Evolutionary conservation across 1,284 basidiomycete species (phyloP).

Genomic region (Golubevia pallescens): DNA sequence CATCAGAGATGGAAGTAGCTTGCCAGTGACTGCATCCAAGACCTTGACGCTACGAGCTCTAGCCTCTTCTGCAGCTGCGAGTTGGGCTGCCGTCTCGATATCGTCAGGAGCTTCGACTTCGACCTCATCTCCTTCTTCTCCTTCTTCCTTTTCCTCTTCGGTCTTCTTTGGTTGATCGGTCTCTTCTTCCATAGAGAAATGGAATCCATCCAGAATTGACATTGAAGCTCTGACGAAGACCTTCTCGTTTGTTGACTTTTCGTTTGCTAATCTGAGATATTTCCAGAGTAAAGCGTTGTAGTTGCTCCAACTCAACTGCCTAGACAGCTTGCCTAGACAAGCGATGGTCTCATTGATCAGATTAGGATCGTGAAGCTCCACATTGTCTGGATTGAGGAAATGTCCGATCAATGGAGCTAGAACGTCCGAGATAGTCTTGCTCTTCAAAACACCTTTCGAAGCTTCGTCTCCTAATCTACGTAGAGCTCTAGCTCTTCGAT

Average conservation of each 20-base stretch:
- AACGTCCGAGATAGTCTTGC: slow-evolving; percentile 78
- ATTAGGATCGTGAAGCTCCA: slow-evolving; percentile 80
- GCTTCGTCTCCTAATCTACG: slow-evolving; percentile 82
- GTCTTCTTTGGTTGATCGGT: not conserved
- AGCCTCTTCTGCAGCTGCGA: slow-evolving; percentile 8
- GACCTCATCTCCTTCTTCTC: slow-evolving; percentile 5
- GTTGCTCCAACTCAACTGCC: slow-evolving; percentile 73
- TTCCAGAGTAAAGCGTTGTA: slow-evolving; percentile 83
- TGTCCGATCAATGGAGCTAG: slow-evolving; percentile 86
- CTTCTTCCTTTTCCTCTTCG: slow-evolving; percentile 8
- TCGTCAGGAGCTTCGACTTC: slow-evolving; percentile 10
- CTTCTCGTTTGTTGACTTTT: slow-evolving; percentile 77
- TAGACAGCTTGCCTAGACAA: slow-evolving; percentile 65
- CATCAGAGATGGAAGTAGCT: slow-evolving; percentile 50
- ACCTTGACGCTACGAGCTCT: slow-evolving; percentile 24
- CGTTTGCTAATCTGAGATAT: slow-evolving; percentile 78
- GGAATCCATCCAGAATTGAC: slow-evolving; percentile 86
- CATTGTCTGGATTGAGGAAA: slow-evolving; percentile 70
- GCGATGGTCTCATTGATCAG: slow-evolving; percentile 87
- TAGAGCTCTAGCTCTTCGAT: slow-evolving; percentile 86
- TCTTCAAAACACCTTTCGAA: slow-evolving; percentile 75
- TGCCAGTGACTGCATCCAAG: slow-evolving; percentile 35
- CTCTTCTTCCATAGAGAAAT: too few relatives aligned
- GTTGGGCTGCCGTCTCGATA: slow-evolving; percentile 11
- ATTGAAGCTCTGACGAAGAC: slow-evolving; percentile 87